These are phyloP conservation scores for Penicillium sp. DNA, from an alignment of 2,329 filamentous ascomycete species.

Conservation along the genomic window DNA sequence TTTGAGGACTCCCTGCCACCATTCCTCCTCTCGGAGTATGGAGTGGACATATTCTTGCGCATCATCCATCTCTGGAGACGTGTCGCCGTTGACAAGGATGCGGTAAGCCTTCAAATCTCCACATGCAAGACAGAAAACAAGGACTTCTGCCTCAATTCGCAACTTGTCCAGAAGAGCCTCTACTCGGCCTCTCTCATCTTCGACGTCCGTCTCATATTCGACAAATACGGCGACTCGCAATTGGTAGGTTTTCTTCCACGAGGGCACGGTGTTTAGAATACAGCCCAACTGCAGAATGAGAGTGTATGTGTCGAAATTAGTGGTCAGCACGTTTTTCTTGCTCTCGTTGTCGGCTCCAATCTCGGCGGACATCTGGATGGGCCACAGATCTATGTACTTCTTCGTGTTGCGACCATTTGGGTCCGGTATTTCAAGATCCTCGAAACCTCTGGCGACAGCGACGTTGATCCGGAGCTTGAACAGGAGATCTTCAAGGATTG, in stretches of 20 bases:
- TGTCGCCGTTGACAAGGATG: constrained; percentile 70
- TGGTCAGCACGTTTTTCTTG: constrained; percentile 68
- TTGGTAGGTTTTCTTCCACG: constrained; percentile 71
- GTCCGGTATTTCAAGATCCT: constrained; percentile 69
- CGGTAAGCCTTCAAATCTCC: constrained; percentile 72
- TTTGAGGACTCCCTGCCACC: constrained; percentile 64
- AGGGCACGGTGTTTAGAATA: constrained; percentile 75
- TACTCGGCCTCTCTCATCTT: constrained; percentile 72
- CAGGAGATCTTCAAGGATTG: constrained; percentile 77
- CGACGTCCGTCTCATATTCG: constrained; percentile 80
- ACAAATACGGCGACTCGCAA: constrained; percentile 83
- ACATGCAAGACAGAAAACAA: constrained; percentile 78
- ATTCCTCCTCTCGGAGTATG: constrained; percentile 68
- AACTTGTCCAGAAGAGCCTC: constrained; percentile 74
- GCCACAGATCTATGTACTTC: constrained; percentile 84
- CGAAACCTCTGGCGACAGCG: constrained; percentile 78
- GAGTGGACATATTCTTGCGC: constrained; percentile 62
- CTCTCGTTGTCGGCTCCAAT: constrained; percentile 65
- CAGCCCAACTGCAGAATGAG: constrained; percentile 84
- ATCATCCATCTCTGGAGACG: constrained; percentile 51
- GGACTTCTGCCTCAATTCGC: constrained; percentile 73
- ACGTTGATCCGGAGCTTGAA: constrained; percentile 78
- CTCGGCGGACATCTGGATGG: constrained; percentile 89
- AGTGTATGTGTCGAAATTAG: constrained; percentile 88
- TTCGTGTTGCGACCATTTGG: constrained; percentile 60